Base-by-base conservation (phyloP, 1,284 basidiomycete genomes). In the Tilletia indica region DNA sequence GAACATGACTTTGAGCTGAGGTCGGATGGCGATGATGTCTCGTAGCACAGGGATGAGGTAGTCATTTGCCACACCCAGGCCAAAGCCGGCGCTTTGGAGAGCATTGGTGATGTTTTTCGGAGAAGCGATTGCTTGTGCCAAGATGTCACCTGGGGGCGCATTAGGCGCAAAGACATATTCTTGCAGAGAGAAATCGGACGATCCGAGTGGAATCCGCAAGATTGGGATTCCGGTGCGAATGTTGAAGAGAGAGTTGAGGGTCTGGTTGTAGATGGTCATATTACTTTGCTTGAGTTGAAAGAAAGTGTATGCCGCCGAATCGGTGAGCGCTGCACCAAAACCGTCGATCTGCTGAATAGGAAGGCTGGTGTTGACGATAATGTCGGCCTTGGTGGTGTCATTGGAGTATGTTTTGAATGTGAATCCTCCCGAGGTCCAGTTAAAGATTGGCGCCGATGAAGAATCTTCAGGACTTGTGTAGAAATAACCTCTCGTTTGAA, bases 241-340 rank as follows among this genome's bases (percentile, higher is more conserved):
- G 70, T 74, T 77, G 56, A 79, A 80, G 70, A 81, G 69, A 39
- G 72, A 73, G 45, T 77, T 70, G 72, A 81, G 76, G 49, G 76
- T 70, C 4, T 70, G 12, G 14, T 73, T 58, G 70, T 81, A 81
- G 16, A 75, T 49, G 2, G 42, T 38, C 12, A 12, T 12, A 64
- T 81, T 70, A 8, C 54, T 64, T 14, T 21, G 25, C 71, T 79
- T 78, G 25, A 79, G 56, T n/a, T 72, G 54, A 8, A 5, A 42
- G 34, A 81, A 61, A 36, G 80, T 67, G 19, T 48, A 79, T 4
- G 76, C 76, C 0, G 78, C 72, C 11, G 71, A 68, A 63, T 81
- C 78, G 34, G 78, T 80, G 67, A 80, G 71, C 4, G 77, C 78
- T 1, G 71, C 74, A 25, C 77, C 78, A 34, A 75, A 76, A 19